A percentile compares a stretch with the other conserved stretches of the same genome.
Evolutionary conservation across 1,284 basidiomycete genomes (phyloP).

Genomic region (Serendipita sp.): DNA sequence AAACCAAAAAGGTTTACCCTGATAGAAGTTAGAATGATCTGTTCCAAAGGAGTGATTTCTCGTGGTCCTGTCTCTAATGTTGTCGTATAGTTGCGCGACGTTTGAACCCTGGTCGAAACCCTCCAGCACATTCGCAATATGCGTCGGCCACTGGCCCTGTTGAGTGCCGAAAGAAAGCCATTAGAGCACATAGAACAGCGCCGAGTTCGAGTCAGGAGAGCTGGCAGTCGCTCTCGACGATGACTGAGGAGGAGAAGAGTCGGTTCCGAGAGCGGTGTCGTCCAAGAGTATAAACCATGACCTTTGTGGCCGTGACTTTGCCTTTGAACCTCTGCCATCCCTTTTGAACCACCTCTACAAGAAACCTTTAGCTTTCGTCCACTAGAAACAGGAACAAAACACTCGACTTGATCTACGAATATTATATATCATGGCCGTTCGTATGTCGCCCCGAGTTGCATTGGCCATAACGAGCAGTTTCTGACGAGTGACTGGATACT

Average conservation of each 20-base stretch:
- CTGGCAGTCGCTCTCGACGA: too few relatives aligned
- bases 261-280: too few relatives aligned
- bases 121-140: too few relatives aligned
- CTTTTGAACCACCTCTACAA: background rate
- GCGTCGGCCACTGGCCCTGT: too few relatives aligned
- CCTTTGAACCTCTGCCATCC: background rate
- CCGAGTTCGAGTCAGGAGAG: background rate
- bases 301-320: background rate
- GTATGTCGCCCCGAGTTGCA: slow-evolving; percentile 21
- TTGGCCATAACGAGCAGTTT: background rate
- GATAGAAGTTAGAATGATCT: slow-evolving; percentile 51
- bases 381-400: background rate
- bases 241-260: too few relatives aligned
- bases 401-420: too few relatives aligned
- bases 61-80: background rate
- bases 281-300: too few relatives aligned
- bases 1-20: slow-evolving; percentile 29
- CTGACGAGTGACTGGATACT: slow-evolving; percentile 9
- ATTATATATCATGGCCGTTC: slow-evolving; percentile 28
- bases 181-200: background rate
- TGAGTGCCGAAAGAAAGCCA: too few relatives aligned
- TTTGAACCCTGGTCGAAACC: background rate
- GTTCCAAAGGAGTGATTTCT: slow-evolving; percentile 26
- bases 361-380: background rate
- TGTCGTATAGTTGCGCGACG: background rate